phyloP scores from a whole-genome alignment of 2,329 filamentous ascomycete species.

The Colletotrichum acutatum region DNA sequence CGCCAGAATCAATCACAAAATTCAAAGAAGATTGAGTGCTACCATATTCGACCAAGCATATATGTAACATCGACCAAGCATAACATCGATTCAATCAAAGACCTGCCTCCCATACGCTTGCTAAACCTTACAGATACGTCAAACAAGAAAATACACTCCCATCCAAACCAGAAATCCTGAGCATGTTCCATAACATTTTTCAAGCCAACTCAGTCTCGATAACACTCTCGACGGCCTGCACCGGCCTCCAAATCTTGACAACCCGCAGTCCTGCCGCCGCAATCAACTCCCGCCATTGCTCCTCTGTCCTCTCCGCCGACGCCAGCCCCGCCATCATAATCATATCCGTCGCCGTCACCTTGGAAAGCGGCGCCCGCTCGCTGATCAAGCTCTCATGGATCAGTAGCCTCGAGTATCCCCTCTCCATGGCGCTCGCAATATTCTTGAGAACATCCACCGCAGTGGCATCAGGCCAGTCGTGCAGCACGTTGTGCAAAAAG shows the following conservation, averaged over 20 bases:
- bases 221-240: constrained; percentile 42
- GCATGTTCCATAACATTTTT: background rate
- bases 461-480: constrained; percentile 40
- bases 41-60: background rate
- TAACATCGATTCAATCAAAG: background rate
- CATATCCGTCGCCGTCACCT: constrained; percentile 47
- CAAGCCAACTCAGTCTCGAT: constrained; percentile 42
- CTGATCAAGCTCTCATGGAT: constrained; percentile 50
- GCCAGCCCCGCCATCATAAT: constrained; percentile 47
- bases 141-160: background rate
- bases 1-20: background rate
- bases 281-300: constrained; percentile 44
- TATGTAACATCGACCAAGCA: background rate
- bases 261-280: constrained; percentile 40
- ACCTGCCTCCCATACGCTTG: background rate
- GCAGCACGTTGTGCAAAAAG: constrained; percentile 40
- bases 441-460: constrained; percentile 36
- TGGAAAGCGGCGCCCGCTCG: constrained; percentile 41
- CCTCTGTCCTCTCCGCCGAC: constrained; percentile 45
- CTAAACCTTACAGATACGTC: background rate
- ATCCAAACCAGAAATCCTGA: background rate
- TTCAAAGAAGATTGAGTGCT: background rate
- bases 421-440: constrained; percentile 35
- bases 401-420: constrained; percentile 49
- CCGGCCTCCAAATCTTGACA: constrained; percentile 45